Evolutionary conservation across 2,329 filamentous ascomycete species (phyloP).

Genomic region (Paracorniculantispora psalliotae): DNA sequence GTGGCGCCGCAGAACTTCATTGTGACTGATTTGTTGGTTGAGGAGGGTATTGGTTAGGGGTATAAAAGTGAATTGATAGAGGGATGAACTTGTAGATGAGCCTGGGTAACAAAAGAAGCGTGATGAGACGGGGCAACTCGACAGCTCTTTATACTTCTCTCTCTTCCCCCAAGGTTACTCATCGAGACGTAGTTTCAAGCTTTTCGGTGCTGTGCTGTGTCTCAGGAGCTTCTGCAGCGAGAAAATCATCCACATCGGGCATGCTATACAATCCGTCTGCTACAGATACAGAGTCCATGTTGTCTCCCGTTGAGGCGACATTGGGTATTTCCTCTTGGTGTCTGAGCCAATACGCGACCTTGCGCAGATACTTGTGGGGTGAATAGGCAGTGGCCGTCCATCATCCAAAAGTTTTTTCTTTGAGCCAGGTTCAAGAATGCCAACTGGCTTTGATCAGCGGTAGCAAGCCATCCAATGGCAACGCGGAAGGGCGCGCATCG

Average conservation of each 20-base stretch:
- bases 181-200: neutral
- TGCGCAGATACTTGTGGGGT: neutral
- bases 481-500: neutral
- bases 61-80: neutral
- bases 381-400: neutral
- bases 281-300: too few relatives aligned
- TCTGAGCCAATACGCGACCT: neutral
- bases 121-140: neutral
- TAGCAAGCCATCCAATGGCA: neutral
- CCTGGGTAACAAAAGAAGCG: neutral
- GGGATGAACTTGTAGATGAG: neutral
- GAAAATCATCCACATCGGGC: neutral
- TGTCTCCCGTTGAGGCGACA: neutral
- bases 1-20: conserved; percentile 9
- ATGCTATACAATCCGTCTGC: neutral
- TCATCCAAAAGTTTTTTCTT: neutral
- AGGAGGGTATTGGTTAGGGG: neutral
- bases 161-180: neutral
- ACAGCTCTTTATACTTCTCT: neutral
- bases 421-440: neutral
- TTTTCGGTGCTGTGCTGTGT: too few relatives aligned
- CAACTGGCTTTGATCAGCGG: neutral
- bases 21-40: neutral
- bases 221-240: neutral
- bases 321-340: neutral